Conservation (phyloP, 2,329 filamentous ascomycete species). For the Calonectria leucothoes region DNA sequence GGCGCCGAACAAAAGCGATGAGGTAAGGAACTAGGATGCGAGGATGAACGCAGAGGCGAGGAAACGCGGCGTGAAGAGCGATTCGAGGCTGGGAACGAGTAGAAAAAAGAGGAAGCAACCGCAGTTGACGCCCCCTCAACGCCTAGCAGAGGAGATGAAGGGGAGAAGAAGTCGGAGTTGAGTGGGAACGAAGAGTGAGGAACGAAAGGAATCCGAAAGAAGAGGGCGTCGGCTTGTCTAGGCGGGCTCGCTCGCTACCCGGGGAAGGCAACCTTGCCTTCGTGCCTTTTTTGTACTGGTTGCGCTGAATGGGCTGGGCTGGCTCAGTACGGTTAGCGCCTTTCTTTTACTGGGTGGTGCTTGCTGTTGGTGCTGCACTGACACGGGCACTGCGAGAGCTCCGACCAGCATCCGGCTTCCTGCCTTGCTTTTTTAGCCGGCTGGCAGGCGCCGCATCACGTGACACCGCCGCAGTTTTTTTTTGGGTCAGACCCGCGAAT, state of each 20-base stretch:
- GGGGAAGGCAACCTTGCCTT: conserved; percentile 34
- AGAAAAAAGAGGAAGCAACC: conserved; percentile 24
- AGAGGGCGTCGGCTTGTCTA: conserved; percentile 34
- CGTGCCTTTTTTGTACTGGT: conserved; percentile 22
- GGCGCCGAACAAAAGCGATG: conserved; percentile 38
- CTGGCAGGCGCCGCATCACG: conserved; percentile 39
- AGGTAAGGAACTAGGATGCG: conserved; percentile 46
- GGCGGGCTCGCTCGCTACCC: conserved; percentile 28
- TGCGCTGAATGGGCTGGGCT: conserved; percentile 13
- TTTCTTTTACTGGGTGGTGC: not conserved
- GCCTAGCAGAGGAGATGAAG: conserved; percentile 50
- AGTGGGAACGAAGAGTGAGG: conserved; percentile 29
- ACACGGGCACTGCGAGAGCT: not conserved
- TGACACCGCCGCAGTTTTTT: conserved; percentile 34
- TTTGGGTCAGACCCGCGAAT: conserved; percentile 45
- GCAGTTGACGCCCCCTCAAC: conserved; percentile 46
- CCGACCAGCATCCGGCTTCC: not conserved
- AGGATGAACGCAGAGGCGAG: conserved; percentile 28
- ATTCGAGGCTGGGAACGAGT: conserved; percentile 24
- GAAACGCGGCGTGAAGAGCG: conserved; percentile 14
- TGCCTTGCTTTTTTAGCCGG: conserved; percentile 10
- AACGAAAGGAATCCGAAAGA: conserved; percentile 40
- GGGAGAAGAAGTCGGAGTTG: conserved; percentile 31
- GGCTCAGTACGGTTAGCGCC: conserved; percentile 9
- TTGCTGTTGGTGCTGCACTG: conserved; percentile 4